These are phyloP conservation scores for Thelonectria discophora DNA, from an alignment of 2,329 filamentous ascomycete genomes.

Conservation along the genomic window DNA sequence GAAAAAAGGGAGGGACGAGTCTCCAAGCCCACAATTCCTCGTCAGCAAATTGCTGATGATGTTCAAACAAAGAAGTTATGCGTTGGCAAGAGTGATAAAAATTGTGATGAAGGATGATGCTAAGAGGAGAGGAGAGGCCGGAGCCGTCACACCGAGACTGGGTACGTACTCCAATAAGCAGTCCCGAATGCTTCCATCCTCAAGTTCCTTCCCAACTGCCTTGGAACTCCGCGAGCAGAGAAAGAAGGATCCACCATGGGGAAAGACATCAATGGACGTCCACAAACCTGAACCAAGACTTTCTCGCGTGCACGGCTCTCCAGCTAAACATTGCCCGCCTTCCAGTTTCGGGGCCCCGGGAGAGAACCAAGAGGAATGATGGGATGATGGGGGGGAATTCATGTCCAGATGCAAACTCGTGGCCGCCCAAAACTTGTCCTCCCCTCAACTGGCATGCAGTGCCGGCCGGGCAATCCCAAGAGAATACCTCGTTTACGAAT, in stretches of 20 bases:
- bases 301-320: constrained; percentile 4
- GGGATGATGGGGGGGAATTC: constrained; percentile 24
- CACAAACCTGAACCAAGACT: not conserved
- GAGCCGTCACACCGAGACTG: no score
- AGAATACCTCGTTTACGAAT: no score
- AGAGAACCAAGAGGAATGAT: constrained; percentile 5
- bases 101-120: not conserved
- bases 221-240: no score
- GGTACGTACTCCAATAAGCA: no score
- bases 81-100: constrained; percentile 18
- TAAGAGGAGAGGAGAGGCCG: no score
- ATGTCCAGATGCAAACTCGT: constrained; percentile 14
- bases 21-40: constrained; percentile 17
- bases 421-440: not conserved
- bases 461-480: constrained; percentile 25
- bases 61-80: constrained; percentile 18
- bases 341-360: constrained; percentile 15
- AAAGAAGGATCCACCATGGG: constrained; percentile 2
- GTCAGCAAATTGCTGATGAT: constrained; percentile 13
- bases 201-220: no score
- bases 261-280: constrained; percentile 12
- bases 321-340: constrained; percentile 8
- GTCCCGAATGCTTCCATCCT: no score
- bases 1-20: no score
- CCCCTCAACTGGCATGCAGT: constrained; percentile 18